Base-by-base conservation (phyloP, 768 basidiomycete genomes). In the Boletellus ananiceps region DNA sequence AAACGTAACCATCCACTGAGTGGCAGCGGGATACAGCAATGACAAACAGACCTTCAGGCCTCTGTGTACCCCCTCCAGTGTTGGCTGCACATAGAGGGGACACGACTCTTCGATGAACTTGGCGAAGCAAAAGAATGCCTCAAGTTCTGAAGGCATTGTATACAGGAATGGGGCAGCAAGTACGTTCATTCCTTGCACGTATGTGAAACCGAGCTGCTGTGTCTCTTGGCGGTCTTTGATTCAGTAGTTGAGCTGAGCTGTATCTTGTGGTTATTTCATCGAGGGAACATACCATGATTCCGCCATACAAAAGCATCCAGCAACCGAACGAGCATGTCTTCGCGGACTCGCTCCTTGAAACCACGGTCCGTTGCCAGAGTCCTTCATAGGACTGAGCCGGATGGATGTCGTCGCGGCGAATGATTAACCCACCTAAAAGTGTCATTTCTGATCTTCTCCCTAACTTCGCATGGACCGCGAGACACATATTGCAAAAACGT, bases 161-260 rank as follows among this genome's bases (percentile, higher is more conserved):
- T 96, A 99, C 25, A 99, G 77, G 68, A 98, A 99, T 0, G 96
- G 96, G 2, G 96, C 96, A 18, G 94, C 93, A 32, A 99, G 83
- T 41, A 98, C 96, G 65, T 99, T 99, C 93, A 96, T 97, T 27
- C 96, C 96, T 70, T 99, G 95, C 8, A 99, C 94, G 60, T 98
- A 99, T 27, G 90, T 93, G 69, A 97, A 96, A 8, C 82, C 89
- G 36, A 91, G 77, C 49, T 83, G 83, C n/a, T 87, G 80, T 1
- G 73, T 74, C 59, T 90, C 87, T 67, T 86, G 84, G 55, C 82
- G 75, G 60, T 92, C 89, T 92, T 56, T 8, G 52, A 33, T 42
- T 23, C 19, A 23, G 46, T 16, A 25, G 16, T 29, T 25, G 14
- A 39, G 46, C 14, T 21, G 23, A 29, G 32, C 29, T 40, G 15